Percentiles rank a stretch among this genome's conserved stretches.
Evolutionary conservation across 345 rosid species (phyloP).

Genomic region (Salix arbutifolia): DNA sequence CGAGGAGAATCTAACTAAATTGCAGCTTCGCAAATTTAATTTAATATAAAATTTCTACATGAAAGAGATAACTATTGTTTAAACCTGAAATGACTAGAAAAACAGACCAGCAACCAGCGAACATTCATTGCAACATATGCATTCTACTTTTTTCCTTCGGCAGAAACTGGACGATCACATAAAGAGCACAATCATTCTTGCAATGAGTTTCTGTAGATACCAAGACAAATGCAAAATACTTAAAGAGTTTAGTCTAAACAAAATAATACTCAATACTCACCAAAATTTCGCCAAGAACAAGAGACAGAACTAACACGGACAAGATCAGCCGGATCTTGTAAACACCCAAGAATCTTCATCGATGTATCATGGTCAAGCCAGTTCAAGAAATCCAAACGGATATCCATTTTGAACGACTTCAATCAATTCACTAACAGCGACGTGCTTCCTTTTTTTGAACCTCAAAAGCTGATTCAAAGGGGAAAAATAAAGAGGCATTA

Average conservation of each 20-base stretch:
- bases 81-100: neutral
- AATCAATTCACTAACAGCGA: neutral
- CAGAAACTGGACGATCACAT: neutral
- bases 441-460: neutral
- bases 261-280: constrained; percentile 33
- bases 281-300: constrained; percentile 56
- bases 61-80: neutral
- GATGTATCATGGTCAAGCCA: constrained; percentile 43
- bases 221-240: neutral
- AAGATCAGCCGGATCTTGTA: constrained; percentile 67
- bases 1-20: neutral
- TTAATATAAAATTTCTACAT: neutral
- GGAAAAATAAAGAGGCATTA: neutral
- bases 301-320: constrained; percentile 64
- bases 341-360: constrained; percentile 39
- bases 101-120: neutral
- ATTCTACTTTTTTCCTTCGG: neutral
- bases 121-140: neutral
- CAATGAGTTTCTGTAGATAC: neutral
- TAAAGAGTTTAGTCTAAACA: neutral
- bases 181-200: neutral
- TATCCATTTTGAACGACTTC: constrained; percentile 26
- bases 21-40: neutral
- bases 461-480: constrained; percentile 5
- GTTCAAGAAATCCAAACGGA: constrained; percentile 46